These are phyloP conservation scores for Alternaria burnsii DNA, from an alignment of 2,329 filamentous ascomycete genomes.

Conservation along the genomic window DNA sequence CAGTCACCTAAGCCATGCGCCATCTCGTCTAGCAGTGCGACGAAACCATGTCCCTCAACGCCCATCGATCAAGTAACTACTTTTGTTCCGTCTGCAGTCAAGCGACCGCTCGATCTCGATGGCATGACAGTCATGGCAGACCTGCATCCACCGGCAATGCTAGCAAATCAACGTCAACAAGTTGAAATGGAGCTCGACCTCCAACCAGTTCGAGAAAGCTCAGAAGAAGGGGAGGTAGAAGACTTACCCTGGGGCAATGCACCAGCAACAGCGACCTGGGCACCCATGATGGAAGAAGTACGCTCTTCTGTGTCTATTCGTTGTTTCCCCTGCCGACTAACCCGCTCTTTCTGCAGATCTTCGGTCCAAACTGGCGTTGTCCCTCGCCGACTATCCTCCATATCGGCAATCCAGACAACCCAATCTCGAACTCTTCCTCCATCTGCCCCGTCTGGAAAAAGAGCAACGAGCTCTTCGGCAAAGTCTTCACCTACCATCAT, in stretches of 20 bases:
- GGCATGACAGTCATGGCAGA: conserved; percentile 42
- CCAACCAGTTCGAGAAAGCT: conserved; percentile 23
- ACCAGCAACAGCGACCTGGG: conserved; percentile 37
- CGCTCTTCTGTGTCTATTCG: background rate
- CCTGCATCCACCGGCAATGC: conserved; percentile 3
- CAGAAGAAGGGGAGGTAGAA: conserved; percentile 20
- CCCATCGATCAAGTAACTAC: conserved; percentile 17
- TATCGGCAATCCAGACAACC: conserved; percentile 30
- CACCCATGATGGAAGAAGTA: conserved; percentile 42
- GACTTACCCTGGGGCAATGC: conserved; percentile 22
- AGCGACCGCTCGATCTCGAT: conserved; percentile 38
- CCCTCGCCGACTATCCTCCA: conserved; percentile 44
- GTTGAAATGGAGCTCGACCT: conserved; percentile 24
- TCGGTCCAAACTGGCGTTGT: conserved; percentile 40
- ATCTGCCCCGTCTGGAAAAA: conserved; percentile 41
- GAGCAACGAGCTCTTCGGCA: conserved; percentile 43
- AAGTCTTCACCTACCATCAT: conserved; percentile 31
- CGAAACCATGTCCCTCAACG: conserved; percentile 25
- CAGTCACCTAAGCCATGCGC: conserved; percentile 31
- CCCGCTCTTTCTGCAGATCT: conserved; percentile 25
- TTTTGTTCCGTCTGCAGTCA: conserved; percentile 22
- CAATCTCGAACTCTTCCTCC: conserved; percentile 9
- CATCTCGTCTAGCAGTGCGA: conserved; percentile 24
- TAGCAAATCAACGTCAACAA: conserved; percentile 5
- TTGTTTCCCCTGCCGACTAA: background rate